Base-by-base conservation (phyloP, 805 yeast genomes). In the Metschnikowia arizonensis region DNA sequence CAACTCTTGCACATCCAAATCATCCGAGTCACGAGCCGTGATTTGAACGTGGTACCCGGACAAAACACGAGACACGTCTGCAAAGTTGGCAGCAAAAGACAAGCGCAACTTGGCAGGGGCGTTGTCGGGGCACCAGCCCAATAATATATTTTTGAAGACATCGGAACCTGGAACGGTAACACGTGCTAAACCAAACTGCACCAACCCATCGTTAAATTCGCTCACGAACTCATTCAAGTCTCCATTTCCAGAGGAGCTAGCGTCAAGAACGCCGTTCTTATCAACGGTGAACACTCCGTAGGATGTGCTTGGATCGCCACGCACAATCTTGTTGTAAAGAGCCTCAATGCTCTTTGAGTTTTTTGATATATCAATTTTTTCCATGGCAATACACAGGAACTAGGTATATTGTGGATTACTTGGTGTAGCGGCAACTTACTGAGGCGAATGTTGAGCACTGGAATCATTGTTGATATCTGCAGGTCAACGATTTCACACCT, bases 41-140 rank as follows among this genome's bases (percentile, higher is more conserved):
- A 93, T 82, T 66, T 93, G 97, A 44, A 93, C 90, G 62, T 93
- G 99, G 68, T 91, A 93, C 38, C 96, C 95, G 54, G 75, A 74
- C 58, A 86, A 73, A 17, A 80, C 72, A 48, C 75, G 80, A 23
- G 89, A 79, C 17, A 86, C 85, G 33, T 82, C 86, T 33, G 87
- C 88, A 54, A 85, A 82, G 64, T 85, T 86, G 49, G 80, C 68
- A 23, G 91, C 89, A 66, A 82, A 86, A 1, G 89, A 82, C 37
- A 87, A 77, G 56, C 88, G 78, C 23, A 83, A 73, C 60, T 82
- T 85, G 73, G 74, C 52, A 42, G 97, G 95, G 18, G 96, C 90
- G 46, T 91, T 87, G 64, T 93, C 98, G 5, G 99, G 99, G 68
- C 96, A 87, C 97, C 97, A 91, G 42, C 97, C 98, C 31, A 93